phyloP scores from a whole-genome alignment of 1,284 basidiomycete genomes.

The Spongiforma sp. region DNA sequence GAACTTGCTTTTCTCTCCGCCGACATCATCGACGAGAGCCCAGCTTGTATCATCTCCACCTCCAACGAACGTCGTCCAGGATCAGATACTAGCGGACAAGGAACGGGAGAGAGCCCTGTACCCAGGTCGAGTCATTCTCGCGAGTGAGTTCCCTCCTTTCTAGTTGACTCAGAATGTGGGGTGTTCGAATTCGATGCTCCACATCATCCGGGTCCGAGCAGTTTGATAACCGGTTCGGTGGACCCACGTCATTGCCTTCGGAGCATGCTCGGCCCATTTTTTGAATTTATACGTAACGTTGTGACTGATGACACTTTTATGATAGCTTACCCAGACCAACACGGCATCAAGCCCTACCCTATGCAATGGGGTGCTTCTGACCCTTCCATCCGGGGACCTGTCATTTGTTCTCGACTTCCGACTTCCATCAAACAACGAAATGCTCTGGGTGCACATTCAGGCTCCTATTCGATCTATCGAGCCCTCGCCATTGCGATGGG shows the following conservation, averaged over 20 bases:
- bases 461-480: constrained; percentile 94
- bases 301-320: constrained; percentile 11
- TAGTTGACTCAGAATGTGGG: not conserved
- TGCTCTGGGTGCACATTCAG: constrained; percentile 93
- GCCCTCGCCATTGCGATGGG: constrained; percentile 93
- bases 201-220: not conserved
- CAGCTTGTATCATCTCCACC: constrained; percentile 39
- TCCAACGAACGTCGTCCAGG: constrained; percentile 27
- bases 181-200: constrained; percentile 1
- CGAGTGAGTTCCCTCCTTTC: constrained; percentile 57
- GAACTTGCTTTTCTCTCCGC: constrained; percentile 30
- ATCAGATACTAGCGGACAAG: constrained; percentile 48
- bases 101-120: constrained; percentile 78
- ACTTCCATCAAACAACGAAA: constrained; percentile 90
- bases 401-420: constrained; percentile 89
- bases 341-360: constrained; percentile 77
- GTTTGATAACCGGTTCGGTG: not conserved
- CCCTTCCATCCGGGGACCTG: constrained; percentile 76
- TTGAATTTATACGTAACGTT: not conserved
- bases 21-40: constrained; percentile 27
- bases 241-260: constrained; percentile 16
- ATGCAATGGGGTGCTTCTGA: constrained; percentile 84
- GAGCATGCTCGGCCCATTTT: constrained; percentile 15
- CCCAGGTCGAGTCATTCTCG: constrained; percentile 80
- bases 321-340: constrained; percentile 73